Percentiles rank a stretch among this genome's conserved stretches.
phyloP scores from a whole-genome alignment of 169 alveolate genomes.

The Perkinsus chesapeaki region DNA sequence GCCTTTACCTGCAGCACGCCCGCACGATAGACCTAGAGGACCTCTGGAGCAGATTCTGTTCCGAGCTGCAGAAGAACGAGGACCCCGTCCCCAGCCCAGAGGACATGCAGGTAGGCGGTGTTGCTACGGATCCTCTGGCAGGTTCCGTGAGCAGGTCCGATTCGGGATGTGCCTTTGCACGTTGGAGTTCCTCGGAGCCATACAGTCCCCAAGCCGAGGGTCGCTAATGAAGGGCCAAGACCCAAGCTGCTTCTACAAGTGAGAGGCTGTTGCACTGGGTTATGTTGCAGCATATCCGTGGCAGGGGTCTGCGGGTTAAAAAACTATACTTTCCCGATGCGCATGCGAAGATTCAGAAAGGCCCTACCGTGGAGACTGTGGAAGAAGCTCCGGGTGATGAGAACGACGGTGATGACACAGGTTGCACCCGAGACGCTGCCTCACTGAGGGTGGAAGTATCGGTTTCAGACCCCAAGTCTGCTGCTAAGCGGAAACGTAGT shows the following conservation, averaged over 20 bases:
- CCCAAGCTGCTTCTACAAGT: neutral
- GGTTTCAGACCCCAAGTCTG: neutral
- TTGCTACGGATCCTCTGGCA: neutral
- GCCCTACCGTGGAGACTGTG: neutral
- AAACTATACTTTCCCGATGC: neutral
- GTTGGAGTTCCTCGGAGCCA: neutral
- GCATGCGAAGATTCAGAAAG: neutral
- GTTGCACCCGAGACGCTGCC: neutral
- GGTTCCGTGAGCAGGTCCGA: neutral
- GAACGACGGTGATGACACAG: neutral
- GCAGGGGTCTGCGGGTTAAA: neutral
- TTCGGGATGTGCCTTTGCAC: neutral
- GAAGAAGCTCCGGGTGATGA: neutral
- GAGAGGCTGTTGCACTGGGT: too few species aligned
- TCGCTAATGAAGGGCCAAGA: neutral
- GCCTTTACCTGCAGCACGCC: neutral
- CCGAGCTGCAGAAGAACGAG: neutral
- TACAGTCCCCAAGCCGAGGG: neutral
- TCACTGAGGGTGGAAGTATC: neutral
- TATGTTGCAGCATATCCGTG: neutral
- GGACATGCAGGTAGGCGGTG: neutral
- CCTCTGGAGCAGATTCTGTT: neutral
- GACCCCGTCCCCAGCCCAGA: neutral
- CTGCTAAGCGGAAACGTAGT: neutral
- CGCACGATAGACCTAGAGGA: neutral